Conservation (phyloP, 129 eudicot genomes). For the Ambrosia trifida region DNA sequence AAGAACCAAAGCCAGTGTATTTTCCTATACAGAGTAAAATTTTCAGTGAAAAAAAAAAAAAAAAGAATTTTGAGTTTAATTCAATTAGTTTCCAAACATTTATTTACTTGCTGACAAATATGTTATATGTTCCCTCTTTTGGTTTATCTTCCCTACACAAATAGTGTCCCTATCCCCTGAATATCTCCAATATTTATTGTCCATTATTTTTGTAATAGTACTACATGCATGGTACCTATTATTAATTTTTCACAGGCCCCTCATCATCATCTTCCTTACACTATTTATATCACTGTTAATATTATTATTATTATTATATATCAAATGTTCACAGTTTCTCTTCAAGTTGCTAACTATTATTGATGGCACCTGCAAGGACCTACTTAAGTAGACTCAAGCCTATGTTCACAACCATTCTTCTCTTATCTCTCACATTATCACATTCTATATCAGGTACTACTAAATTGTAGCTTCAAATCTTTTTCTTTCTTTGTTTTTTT, state of each 20-base stretch:
- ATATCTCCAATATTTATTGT: slow-evolving; percentile 9
- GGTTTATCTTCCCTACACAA: slow-evolving; percentile 7
- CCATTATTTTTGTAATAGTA: slow-evolving; percentile 31
- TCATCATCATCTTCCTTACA: slow-evolving; percentile 11
- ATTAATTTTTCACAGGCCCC: slow-evolving; percentile 20
- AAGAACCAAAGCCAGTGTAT: slow-evolving; percentile 26
- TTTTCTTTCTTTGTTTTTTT: too few relatives aligned
- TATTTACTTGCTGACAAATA: slow-evolving; percentile 16
- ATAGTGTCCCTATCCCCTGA: slow-evolving; percentile 35
- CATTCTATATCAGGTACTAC: slow-evolving; percentile 55
- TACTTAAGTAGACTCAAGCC: slow-evolving; percentile 29
- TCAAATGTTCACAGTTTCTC: slow-evolving; percentile 4
- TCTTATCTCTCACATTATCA: slow-evolving; percentile 34
- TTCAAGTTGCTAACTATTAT: slow-evolving; percentile 15
- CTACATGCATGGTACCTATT: slow-evolving; percentile 25
- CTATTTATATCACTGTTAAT: not conserved
- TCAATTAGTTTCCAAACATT: slow-evolving; percentile 37
- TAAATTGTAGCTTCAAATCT: too few relatives aligned
- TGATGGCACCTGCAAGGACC: slow-evolving; percentile 58
- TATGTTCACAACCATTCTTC: slow-evolving; percentile 37
- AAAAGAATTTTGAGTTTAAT: slow-evolving; percentile 24
- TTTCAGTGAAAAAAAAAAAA: not conserved
- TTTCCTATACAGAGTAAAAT: slow-evolving; percentile 34
- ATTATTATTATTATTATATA: too few relatives aligned
- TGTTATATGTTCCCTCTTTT: not conserved